Evolutionary conservation across 2,329 filamentous ascomycete species (phyloP).

Genomic region (Zymoseptoria tritici): DNA sequence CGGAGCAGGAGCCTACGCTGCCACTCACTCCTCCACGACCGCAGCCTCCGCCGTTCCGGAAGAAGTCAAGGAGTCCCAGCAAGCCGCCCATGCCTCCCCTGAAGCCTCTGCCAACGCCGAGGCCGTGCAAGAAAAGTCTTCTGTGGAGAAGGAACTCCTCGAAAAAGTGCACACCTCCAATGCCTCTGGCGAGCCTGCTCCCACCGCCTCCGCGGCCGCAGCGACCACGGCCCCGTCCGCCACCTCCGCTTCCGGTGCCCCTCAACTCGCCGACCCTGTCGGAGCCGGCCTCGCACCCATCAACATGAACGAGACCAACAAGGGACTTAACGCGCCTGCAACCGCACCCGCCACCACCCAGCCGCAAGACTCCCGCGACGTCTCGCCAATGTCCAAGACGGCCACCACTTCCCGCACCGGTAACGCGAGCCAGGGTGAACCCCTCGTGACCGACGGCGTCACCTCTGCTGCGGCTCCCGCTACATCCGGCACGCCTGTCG

Average conservation of each 20-base stretch:
- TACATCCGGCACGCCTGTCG: conserved; percentile 18
- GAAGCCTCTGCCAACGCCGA: conserved; percentile 64
- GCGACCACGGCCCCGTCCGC: conserved; percentile 27
- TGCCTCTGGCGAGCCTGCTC: conserved; percentile 39
- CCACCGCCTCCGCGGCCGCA: conserved; percentile 32
- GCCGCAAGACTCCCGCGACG: conserved; percentile 32
- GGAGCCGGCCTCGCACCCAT: conserved; percentile 18
- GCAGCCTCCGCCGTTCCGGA: conserved; percentile 17
- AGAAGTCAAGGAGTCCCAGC: conserved; percentile 24
- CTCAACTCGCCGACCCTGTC: conserved; percentile 24
- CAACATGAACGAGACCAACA: conserved; percentile 21
- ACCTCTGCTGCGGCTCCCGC: conserved; percentile 28
- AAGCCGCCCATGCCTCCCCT: conserved; percentile 42
- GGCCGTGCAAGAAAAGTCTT: conserved; percentile 67
- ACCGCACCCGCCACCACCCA: conserved; percentile 11
- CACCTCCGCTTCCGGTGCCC: conserved; percentile 19
- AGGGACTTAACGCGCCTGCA: conserved; percentile 33
- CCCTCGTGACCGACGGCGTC: conserved; percentile 35
- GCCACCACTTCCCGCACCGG: conserved; percentile 17
- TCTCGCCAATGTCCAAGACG: conserved; percentile 36
- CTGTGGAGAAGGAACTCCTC: conserved; percentile 66
- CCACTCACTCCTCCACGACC: background rate
- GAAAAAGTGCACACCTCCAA: conserved; percentile 45
- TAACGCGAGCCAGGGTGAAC: conserved; percentile 29
- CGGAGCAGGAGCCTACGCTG: background rate